Conservation (phyloP, 225 moss, liverwort and hornwort species). For the Takakia lepidozioides region DNA sequence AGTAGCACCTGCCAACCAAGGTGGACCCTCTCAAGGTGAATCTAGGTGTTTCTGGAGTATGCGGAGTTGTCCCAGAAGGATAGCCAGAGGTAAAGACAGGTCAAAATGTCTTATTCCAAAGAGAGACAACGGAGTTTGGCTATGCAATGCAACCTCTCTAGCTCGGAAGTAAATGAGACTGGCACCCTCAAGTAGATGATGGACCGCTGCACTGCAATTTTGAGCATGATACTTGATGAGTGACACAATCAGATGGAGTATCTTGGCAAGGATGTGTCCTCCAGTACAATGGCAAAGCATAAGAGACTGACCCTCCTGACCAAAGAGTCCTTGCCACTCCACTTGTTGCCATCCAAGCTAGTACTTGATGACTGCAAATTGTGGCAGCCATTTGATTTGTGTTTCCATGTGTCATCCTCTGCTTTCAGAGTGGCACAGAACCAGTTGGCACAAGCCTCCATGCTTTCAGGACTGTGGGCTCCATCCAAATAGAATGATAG, state of each 20-base stretch:
- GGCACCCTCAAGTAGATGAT: too few species aligned
- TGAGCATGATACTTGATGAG: slow-evolving; percentile 16
- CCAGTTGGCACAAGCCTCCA: slow-evolving; percentile 95
- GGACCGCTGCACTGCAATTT: slow-evolving; percentile 11
- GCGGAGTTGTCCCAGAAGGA: too few species aligned
- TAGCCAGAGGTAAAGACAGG: too few species aligned
- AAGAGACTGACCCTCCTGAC: slow-evolving; percentile 59
- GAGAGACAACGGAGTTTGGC: too few species aligned
- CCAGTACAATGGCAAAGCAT: too few species aligned
- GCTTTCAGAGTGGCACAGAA: slow-evolving; percentile 52
- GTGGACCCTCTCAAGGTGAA: too few species aligned
- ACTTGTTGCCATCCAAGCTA: slow-evolving; percentile 24
- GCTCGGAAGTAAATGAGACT: too few species aligned
- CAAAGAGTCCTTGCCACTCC: slow-evolving; percentile 38
- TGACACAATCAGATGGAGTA: too few species aligned
- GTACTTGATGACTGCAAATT: slow-evolving; percentile 26
- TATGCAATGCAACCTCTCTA: too few species aligned
- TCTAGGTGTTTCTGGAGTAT: too few species aligned
- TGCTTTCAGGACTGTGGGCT: slow-evolving; percentile 99
- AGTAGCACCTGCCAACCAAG: slow-evolving; percentile 72
- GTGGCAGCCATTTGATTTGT: slow-evolving; percentile 13
- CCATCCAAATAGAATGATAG: slow-evolving; percentile 94
- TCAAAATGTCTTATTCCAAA: too few species aligned
- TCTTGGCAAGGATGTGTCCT: too few species aligned
- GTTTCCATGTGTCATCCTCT: slow-evolving; percentile 15